A percentile compares a stretch with the other conserved stretches of the same genome.
phyloP scores from a whole-genome alignment of 768 basidiomycete species.

The Lentinula detonsa region DNA sequence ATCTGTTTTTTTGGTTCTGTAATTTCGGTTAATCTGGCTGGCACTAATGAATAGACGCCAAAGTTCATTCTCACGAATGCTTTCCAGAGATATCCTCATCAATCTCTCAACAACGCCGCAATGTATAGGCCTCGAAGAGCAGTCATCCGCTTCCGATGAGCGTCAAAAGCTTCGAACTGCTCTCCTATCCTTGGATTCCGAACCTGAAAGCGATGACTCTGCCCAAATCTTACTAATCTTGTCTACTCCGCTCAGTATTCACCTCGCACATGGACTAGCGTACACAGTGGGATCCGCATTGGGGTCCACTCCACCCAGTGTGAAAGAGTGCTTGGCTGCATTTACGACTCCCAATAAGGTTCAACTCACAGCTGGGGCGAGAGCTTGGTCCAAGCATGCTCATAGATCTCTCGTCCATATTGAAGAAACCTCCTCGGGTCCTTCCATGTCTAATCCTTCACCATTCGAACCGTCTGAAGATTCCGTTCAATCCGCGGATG shows the following conservation, averaged over 20 bases:
- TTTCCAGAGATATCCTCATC: neutral
- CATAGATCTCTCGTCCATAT: constrained; percentile 35
- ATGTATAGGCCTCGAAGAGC: neutral
- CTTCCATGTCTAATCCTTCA: neutral
- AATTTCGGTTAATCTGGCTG: too few relatives aligned
- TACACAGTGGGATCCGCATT: constrained; percentile 57
- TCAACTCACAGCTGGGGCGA: constrained; percentile 50
- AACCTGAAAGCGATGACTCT: neutral
- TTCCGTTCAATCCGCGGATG: neutral
- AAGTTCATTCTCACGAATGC: neutral
- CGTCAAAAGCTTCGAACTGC: neutral
- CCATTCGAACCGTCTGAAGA: constrained; percentile 9
- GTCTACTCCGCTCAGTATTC: constrained; percentile 29
- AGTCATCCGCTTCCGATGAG: neutral
- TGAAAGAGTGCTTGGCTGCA: constrained; percentile 43
- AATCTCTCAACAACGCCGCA: neutral
- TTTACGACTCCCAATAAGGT: constrained; percentile 44
- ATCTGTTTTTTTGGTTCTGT: too few relatives aligned
- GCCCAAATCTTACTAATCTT: neutral
- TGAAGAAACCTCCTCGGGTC: neutral
- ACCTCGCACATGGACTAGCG: constrained; percentile 48
- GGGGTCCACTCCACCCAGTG: constrained; percentile 40
- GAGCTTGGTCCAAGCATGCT: constrained; percentile 64
- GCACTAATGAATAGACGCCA: too few relatives aligned
- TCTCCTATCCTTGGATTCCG: neutral